phyloP scores from a whole-genome alignment of 805 yeast genomes.

The Candida arabinofermentans region DNA sequence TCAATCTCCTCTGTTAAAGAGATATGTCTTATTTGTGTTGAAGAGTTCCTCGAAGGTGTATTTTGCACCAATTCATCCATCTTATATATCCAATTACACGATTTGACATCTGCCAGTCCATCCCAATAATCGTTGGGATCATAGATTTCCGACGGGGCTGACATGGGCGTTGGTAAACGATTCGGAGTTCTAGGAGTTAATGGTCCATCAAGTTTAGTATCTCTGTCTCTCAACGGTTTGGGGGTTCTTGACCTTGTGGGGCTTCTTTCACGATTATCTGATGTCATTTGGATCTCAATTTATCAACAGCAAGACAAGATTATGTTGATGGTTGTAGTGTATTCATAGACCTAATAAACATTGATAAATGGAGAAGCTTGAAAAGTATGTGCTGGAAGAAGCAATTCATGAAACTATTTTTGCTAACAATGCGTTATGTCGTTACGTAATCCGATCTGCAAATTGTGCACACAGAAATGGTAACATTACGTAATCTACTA shows the following conservation, averaged over 20 bases:
- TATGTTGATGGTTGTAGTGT: no score
- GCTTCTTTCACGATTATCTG: constrained; percentile 8
- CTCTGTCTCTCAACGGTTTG: constrained; percentile 10
- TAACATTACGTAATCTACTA: no score
- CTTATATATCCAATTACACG: constrained; percentile 26
- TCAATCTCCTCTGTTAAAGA: constrained; percentile 36
- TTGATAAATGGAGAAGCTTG: no score
- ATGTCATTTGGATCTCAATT: neutral
- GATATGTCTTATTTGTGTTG: constrained; percentile 13
- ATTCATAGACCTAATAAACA: no score
- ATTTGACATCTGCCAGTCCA: constrained; percentile 25
- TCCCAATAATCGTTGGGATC: constrained; percentile 24
- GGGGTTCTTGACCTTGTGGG: constrained; percentile 4
- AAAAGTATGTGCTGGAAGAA: no score
- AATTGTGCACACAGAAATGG: no score
- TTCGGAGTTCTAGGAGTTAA: constrained; percentile 12
- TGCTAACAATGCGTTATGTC: no score
- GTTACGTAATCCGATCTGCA: no score
- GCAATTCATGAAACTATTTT: no score
- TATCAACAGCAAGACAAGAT: no score
- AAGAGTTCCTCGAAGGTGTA: constrained; percentile 34
- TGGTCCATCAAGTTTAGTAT: neutral
- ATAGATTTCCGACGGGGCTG: neutral
- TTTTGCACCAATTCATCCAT: constrained; percentile 19
- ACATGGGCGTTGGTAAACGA: constrained; percentile 8